phyloP scores from a whole-genome alignment of 2,329 filamentous ascomycete genomes.

The Pyricularia pennisetigena region DNA sequence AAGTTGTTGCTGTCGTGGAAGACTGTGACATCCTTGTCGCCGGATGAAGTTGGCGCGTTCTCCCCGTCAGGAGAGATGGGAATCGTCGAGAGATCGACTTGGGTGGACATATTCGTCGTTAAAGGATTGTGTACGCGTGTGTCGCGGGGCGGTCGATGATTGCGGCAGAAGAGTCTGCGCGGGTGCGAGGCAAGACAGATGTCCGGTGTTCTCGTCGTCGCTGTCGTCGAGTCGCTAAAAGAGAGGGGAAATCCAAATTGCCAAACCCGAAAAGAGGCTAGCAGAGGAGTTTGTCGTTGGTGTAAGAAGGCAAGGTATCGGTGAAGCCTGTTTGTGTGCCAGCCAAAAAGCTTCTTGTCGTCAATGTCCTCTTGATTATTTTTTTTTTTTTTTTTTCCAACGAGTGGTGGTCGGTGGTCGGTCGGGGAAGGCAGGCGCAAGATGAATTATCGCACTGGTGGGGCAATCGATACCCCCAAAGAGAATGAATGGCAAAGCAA shows the following conservation, averaged over 20 bases:
- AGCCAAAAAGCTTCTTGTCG: background rate
- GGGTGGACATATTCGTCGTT: conserved; percentile 31
- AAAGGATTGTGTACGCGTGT: background rate
- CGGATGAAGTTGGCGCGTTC: conserved; percentile 32
- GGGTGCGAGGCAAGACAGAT: background rate
- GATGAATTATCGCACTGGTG: conserved; percentile 1
- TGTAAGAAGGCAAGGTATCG: no score
- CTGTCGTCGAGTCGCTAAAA: background rate
- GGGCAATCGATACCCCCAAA: conserved; percentile 4
- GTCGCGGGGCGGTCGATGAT: background rate
- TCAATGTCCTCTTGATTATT: background rate
- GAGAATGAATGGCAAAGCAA: background rate
- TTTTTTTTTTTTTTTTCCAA: background rate
- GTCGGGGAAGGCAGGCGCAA: conserved; percentile 4
- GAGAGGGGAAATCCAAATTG: background rate
- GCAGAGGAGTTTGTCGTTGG: background rate
- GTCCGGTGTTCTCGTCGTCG: background rate
- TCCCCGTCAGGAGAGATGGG: conserved; percentile 56
- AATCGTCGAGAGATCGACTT: conserved; percentile 59
- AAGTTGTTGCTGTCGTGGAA: conserved; percentile 99
- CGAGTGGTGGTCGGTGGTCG: background rate
- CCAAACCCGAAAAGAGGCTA: background rate
- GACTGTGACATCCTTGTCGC: conserved; percentile 70
- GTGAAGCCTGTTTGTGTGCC: conserved; percentile 1
- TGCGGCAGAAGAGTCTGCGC: background rate